Evolutionary conservation across 169 alveolate genomes (phyloP).

Genomic region (Plasmodium cynomolgi): DNA sequence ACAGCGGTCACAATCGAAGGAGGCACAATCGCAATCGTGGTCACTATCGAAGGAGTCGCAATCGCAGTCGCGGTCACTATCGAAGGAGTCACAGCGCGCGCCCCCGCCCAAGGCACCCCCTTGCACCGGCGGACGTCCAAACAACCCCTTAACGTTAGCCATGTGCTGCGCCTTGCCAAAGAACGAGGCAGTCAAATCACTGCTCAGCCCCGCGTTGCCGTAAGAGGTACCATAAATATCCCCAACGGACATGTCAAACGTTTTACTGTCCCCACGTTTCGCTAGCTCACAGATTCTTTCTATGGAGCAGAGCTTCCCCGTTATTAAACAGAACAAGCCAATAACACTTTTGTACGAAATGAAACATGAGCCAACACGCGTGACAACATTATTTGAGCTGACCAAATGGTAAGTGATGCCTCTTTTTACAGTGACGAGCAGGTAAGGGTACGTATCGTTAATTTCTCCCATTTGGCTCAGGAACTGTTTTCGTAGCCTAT

Average conservation of each 20-base stretch:
- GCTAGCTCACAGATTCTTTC: slow-evolving; percentile 35
- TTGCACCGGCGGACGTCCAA: not conserved
- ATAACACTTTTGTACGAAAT: slow-evolving; percentile 21
- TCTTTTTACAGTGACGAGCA: slow-evolving; percentile 44
- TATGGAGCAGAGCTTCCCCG: slow-evolving; percentile 26
- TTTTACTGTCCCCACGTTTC: slow-evolving; percentile 19
- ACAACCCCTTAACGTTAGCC: not conserved
- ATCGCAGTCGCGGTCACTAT: too few relatives aligned
- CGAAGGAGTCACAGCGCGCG: not conserved
- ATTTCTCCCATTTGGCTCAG: slow-evolving; percentile 4
- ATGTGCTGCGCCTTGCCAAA: slow-evolving; percentile 45
- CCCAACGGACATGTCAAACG: slow-evolving; percentile 66
- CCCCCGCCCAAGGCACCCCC: not conserved
- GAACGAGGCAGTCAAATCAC: slow-evolving; percentile 49
- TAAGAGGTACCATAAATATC: slow-evolving; percentile 61
- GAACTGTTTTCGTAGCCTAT: not conserved
- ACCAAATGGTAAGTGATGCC: slow-evolving; percentile 31
- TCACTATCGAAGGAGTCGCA: not conserved
- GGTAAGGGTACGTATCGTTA: slow-evolving; percentile 13
- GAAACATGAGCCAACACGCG: slow-evolving; percentile 20
- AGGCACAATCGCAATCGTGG: not conserved
- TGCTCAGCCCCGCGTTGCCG: slow-evolving; percentile 38
- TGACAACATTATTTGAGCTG: slow-evolving; percentile 11
- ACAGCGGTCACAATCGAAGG: too few relatives aligned
- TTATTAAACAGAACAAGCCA: slow-evolving; percentile 27